These are phyloP conservation scores for Vigna hirtella DNA, from an alignment of 306 rosid genomes.

Conservation along the genomic window DNA sequence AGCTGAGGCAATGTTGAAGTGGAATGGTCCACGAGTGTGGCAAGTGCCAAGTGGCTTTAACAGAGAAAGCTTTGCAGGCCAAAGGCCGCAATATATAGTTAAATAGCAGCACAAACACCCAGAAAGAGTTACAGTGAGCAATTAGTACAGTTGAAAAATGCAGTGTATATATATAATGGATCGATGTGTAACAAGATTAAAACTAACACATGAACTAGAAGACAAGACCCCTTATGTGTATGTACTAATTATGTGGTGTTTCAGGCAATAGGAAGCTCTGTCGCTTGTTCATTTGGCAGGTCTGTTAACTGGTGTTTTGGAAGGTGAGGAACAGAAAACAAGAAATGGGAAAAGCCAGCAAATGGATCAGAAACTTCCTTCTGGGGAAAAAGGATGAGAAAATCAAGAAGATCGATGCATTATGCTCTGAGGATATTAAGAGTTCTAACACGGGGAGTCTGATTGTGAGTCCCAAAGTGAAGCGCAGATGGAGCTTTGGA, in stretches of 20 bases:
- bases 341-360: slow-evolving; percentile 78
- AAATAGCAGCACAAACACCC: slow-evolving; percentile 44
- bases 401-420: slow-evolving; percentile 46
- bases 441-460: slow-evolving; percentile 28
- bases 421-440: slow-evolving; percentile 32
- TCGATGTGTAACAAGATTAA: slow-evolving; percentile 37
- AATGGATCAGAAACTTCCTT: slow-evolving; percentile 79
- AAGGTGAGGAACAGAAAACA: not conserved
- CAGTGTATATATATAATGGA: slow-evolving; percentile 9
- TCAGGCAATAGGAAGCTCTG: not conserved
- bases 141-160: slow-evolving; percentile 5
- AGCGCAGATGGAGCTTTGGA: slow-evolving; percentile 81
- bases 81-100: slow-evolving; percentile 42
- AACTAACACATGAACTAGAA: slow-evolving; percentile 27
- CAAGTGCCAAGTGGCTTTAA: slow-evolving; percentile 85
- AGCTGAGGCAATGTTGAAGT: slow-evolving; percentile 42
- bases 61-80: slow-evolving; percentile 69
- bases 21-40: slow-evolving; percentile 45
- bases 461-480: slow-evolving; percentile 53
- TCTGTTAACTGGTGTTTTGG: slow-evolving; percentile 5
- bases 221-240: not conserved
- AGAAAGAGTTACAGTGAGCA: slow-evolving; percentile 21
- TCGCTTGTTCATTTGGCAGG: slow-evolving; percentile 25
- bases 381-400: slow-evolving; percentile 67
- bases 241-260: not conserved